phyloP scores from a whole-genome alignment of 768 basidiomycete species.

The Psilocybe subaeruginosa region DNA sequence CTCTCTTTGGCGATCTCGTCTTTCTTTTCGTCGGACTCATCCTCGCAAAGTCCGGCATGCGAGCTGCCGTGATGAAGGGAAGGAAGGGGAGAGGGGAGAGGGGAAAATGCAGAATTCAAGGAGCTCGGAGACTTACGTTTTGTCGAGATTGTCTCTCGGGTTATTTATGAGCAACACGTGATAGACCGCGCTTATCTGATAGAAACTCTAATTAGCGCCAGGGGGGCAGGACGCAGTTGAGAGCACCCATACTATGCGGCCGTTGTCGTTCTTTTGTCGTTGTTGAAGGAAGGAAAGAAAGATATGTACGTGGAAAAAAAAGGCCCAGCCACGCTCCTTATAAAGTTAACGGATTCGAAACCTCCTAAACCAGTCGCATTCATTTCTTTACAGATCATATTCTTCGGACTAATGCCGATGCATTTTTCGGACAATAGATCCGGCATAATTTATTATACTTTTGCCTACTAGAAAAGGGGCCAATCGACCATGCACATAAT shows the following conservation, averaged over 20 bases:
- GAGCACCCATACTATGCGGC: too few species aligned
- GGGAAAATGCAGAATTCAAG: neutral
- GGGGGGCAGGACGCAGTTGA: neutral
- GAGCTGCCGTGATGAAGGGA: neutral
- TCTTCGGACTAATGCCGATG: neutral
- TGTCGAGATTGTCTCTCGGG: neutral
- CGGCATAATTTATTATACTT: neutral
- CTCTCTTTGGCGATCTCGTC: neutral
- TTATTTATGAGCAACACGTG: constrained; percentile 8
- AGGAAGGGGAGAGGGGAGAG: neutral
- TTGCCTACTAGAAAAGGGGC: neutral
- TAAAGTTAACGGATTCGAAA: too few species aligned
- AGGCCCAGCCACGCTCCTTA: too few species aligned
- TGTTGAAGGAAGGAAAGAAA: too few species aligned
- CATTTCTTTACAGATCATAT: neutral
- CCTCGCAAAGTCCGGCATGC: neutral
- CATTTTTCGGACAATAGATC: constrained; percentile 1
- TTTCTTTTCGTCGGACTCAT: neutral
- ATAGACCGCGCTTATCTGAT: constrained; percentile 8
- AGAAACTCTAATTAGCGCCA: constrained; percentile 1
- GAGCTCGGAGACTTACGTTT: constrained; percentile 1
- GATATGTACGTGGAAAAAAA: too few species aligned
- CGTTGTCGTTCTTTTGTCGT: too few species aligned
- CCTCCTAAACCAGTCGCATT: neutral
- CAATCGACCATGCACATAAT: neutral